Evolutionary conservation across 345 rosid genomes (phyloP).

Genomic region (Sisymbrium altissimum): DNA sequence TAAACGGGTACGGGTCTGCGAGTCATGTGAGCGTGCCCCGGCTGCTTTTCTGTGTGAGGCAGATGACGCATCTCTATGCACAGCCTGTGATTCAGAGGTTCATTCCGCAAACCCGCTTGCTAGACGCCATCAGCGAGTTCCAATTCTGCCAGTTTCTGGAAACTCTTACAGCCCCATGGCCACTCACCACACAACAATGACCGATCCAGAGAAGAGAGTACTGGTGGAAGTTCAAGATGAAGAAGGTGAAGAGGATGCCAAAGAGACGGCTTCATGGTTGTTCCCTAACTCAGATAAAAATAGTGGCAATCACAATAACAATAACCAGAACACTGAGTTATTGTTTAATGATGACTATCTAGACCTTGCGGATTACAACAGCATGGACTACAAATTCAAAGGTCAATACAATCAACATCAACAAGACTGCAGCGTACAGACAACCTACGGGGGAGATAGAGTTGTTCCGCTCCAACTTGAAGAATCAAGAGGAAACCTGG

Average conservation of each 20-base stretch:
- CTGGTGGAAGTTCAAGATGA: conserved; percentile 33
- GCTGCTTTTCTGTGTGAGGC: conserved; percentile 88
- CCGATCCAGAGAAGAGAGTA: conserved; percentile 12
- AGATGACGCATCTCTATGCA: conserved; percentile 82
- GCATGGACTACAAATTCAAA: conserved; percentile 45
- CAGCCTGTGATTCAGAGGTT: conserved; percentile 72
- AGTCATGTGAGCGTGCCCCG: conserved; percentile 81
- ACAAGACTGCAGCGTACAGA: conserved; percentile 37
- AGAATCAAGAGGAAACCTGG: conserved; percentile 40
- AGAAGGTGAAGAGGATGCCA: conserved; percentile 55
- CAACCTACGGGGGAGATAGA: conserved; percentile 56
- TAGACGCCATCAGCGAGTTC: conserved; percentile 85
- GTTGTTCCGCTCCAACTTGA: conserved; percentile 61
- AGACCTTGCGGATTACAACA: conserved; percentile 61
- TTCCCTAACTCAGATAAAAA: conserved; percentile 50
- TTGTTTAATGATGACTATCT: conserved; percentile 58
- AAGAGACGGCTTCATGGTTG: conserved; percentile 74
- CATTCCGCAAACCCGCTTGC: conserved; percentile 94
- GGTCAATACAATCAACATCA: conserved; percentile 33
- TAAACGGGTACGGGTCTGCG: conserved; percentile 79
- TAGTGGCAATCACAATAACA: conserved; percentile 28
- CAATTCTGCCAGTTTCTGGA: conserved; percentile 61
- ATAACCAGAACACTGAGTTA: conserved; percentile 37
- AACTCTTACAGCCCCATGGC: conserved; percentile 27
- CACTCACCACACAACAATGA: conserved; percentile 20